These are phyloP conservation scores for Cyberlindnera sargentensis DNA, from an alignment of 805 yeast genomes.

Conservation along the genomic window DNA sequence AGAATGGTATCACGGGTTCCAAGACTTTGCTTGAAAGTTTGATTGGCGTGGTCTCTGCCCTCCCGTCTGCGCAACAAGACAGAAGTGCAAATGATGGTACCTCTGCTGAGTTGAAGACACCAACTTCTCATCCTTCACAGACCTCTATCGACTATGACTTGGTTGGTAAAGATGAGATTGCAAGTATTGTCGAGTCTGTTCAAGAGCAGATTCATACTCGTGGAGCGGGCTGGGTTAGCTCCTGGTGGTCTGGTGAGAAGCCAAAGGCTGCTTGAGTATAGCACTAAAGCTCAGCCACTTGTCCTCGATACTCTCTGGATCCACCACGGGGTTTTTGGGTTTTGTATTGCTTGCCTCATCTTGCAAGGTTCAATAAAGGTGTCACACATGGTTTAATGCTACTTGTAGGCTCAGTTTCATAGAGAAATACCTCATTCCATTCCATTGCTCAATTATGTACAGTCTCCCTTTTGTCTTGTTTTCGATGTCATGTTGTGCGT, in stretches of 20 bases:
- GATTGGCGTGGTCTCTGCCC: not conserved
- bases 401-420: not conserved
- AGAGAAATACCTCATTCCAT: not conserved
- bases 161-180: constrained; percentile 30
- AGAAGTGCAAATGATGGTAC: not conserved
- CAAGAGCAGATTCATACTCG: not conserved
- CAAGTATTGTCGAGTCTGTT: constrained; percentile 5
- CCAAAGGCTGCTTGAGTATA: constrained; percentile 7
- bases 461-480: not conserved
- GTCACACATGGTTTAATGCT: not conserved
- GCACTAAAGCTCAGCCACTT: no score
- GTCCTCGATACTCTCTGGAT: no score
- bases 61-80: not conserved
- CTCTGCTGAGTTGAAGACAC: not conserved
- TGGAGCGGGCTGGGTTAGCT: constrained; percentile 9
- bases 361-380: not conserved
- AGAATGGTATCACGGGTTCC: no score
- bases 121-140: not conserved
- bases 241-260: constrained; percentile 10
- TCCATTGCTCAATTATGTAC: not conserved
- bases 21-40: constrained; percentile 6
- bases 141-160: constrained; percentile 35
- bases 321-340: not conserved
- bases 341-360: not conserved
- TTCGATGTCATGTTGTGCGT: not conserved